phyloP scores from a whole-genome alignment of 192 early-diverging fungal genomes.

The Mortierella antarctica region DNA sequence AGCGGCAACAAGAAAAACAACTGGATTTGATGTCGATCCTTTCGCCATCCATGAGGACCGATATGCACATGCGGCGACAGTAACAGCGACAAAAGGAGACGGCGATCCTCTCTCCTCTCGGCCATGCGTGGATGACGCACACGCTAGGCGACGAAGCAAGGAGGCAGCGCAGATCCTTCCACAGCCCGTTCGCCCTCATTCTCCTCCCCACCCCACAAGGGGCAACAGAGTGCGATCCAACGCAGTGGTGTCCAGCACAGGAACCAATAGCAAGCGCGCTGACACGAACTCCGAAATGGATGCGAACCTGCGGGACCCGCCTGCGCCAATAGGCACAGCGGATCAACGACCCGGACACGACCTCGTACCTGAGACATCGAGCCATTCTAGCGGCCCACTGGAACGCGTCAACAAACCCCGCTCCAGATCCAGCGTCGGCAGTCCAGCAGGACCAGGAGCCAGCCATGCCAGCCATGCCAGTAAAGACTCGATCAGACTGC shows the following conservation, averaged over 20 bases:
- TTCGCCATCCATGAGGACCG: too few species aligned
- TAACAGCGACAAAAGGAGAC: background rate
- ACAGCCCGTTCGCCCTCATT: background rate
- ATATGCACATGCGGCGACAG: background rate
- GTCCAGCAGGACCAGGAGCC: background rate
- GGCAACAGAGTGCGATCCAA: slow-evolving; percentile 22
- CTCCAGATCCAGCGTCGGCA: slow-evolving; percentile 1
- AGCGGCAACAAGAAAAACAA: background rate
- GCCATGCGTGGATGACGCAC: too few species aligned
- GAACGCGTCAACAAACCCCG: background rate
- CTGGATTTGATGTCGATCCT: too few species aligned
- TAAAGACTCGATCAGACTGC: background rate
- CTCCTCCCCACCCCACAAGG: background rate
- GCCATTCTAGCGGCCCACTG: background rate
- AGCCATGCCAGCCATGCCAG: background rate
- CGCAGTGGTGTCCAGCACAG: background rate
- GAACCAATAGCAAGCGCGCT: background rate
- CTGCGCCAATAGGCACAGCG: background rate
- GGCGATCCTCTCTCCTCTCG: too few species aligned
- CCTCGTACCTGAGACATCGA: background rate
- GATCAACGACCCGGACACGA: background rate
- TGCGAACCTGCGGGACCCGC: too few species aligned
- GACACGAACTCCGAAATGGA: too few species aligned
- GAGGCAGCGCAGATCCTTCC: background rate
- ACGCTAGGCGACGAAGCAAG: background rate